Percentiles rank a stretch among this genome's conserved stretches.
phyloP scores from a whole-genome alignment of 1,284 basidiomycete genomes.

The Omphalotus olearius region DNA sequence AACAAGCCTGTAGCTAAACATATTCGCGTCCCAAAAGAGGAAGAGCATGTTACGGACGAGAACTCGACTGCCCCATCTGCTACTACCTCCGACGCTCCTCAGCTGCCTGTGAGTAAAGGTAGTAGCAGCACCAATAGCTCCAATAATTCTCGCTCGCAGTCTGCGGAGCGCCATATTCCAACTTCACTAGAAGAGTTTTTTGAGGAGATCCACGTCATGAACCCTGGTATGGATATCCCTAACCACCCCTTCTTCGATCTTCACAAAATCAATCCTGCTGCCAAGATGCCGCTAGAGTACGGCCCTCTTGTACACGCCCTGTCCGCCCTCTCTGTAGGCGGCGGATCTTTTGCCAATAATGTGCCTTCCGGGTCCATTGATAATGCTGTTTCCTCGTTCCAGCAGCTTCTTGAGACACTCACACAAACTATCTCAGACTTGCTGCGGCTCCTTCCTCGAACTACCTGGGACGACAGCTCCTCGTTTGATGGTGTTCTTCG shows the following conservation, averaged over 20 bases:
- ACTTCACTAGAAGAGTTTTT: constrained; percentile 58
- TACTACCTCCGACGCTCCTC: constrained; percentile 39
- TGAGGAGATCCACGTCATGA: constrained; percentile 56
- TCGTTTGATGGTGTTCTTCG: constrained; percentile 80
- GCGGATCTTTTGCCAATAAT: constrained; percentile 76
- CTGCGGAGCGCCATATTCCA: constrained; percentile 46
- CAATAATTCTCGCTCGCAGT: constrained; percentile 52
- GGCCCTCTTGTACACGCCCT: constrained; percentile 77
- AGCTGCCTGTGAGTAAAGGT: constrained; percentile 32
- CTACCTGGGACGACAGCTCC: constrained; percentile 83
- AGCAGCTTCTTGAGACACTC: constrained; percentile 77
- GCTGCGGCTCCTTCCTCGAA: constrained; percentile 73
- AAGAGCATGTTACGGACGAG: constrained; percentile 40
- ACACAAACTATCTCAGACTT: constrained; percentile 84
- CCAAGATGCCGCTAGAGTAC: constrained; percentile 75
- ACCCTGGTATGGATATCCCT: constrained; percentile 59
- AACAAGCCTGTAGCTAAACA: constrained; percentile 62
- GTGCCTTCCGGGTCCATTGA: constrained; percentile 80
- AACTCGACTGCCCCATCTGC: constrained; percentile 39
- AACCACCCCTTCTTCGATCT: constrained; percentile 73
- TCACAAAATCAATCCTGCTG: constrained; percentile 61
- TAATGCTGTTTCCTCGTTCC: constrained; percentile 81
- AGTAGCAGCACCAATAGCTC: constrained; percentile 37
- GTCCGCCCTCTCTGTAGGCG: constrained; percentile 80
- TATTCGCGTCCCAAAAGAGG: constrained; percentile 57